Base-by-base conservation (phyloP, 768 basidiomycete species). In the Neoboletus brunneissimus region DNA sequence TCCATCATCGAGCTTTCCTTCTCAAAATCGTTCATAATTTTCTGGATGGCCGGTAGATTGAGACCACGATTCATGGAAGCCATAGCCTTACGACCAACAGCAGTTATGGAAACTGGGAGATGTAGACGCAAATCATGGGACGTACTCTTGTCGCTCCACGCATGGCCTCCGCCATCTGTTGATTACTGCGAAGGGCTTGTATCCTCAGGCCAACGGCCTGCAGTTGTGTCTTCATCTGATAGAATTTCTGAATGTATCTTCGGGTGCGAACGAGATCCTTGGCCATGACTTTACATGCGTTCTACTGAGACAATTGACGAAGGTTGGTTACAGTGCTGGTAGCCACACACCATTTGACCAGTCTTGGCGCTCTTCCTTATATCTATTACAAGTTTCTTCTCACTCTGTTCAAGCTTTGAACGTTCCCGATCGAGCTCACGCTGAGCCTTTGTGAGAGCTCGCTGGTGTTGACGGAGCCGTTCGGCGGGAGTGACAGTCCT, bases 91-190 rank as follows among this genome's bases (percentile, higher is more conserved):
- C 45, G 34, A 46, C 23, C 31, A 25, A 50, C 23, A 57, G 31
- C 37, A 50, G 45, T 48, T 56, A 55, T 44, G 34, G 47, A 34
- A 18, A 47, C 50, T 38, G 42, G 32, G 27, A 47, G n/a, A 23
- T 32, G 37, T 52, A 35, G 38, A 46, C 16, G 13, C 1, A 10
- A 43, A 53, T 49, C n/a, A 42, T 53, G n/a, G 40, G 54, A 77
- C 88, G 61, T 70, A 95, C 96, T 65, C 92, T 84, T 32, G 94
- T 96, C 31, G 97, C 97, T 41, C 97, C 97, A 63, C 94, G 88
- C 96, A 99, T 99, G 2, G 97, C 97, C 53, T 95, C 93, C 1
- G 95, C 96, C 97, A 99, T 99, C 76, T 96, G 93, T 72, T 98
- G 94, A 70, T 98, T 98, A 69, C 92, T 95, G 67, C 97, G 79